phyloP scores from a whole-genome alignment of 192 early-diverging fungal genomes.

The Obelidium mucronatum region DNA sequence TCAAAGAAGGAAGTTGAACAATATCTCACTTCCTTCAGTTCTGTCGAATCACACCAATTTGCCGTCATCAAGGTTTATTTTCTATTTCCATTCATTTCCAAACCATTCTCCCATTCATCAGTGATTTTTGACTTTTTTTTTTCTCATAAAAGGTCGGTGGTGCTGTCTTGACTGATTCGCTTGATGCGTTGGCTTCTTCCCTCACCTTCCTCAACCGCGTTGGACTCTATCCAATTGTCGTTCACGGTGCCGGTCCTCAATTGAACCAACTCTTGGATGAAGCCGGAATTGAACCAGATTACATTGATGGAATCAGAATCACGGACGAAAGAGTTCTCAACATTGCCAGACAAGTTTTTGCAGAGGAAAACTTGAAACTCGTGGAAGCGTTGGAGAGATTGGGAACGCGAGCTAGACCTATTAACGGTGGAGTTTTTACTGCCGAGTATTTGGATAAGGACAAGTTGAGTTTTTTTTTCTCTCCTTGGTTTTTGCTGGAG shows the following conservation, averaged over 20 bases:
- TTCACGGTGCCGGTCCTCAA: conserved; percentile 98
- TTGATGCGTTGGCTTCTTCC: conserved; percentile 92
- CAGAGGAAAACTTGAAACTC: conserved; percentile 94
- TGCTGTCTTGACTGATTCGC: conserved; percentile 81
- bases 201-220: conserved; percentile 97
- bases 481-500: too few relatives aligned
- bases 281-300: conserved; percentile 95
- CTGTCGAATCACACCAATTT: conserved; percentile 98
- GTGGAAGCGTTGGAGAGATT: conserved; percentile 96
- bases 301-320: conserved; percentile 96
- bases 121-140: neutral
- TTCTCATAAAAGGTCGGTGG: conserved; percentile 27
- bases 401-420: conserved; percentile 95
- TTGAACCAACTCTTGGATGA: conserved; percentile 89
- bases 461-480: too few relatives aligned
- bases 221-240: conserved; percentile 97
- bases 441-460: conserved; percentile 97
- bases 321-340: conserved; percentile 92
- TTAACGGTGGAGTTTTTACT: conserved; percentile 93
- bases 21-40: conserved; percentile 96
- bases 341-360: conserved; percentile 94
- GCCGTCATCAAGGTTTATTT: conserved; percentile 99
- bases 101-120: neutral
- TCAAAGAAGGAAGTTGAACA: conserved; percentile 99
- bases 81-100: conserved; percentile 60